phyloP scores from a whole-genome alignment of 306 rosid species.

The Styphnolobium japonicum region DNA sequence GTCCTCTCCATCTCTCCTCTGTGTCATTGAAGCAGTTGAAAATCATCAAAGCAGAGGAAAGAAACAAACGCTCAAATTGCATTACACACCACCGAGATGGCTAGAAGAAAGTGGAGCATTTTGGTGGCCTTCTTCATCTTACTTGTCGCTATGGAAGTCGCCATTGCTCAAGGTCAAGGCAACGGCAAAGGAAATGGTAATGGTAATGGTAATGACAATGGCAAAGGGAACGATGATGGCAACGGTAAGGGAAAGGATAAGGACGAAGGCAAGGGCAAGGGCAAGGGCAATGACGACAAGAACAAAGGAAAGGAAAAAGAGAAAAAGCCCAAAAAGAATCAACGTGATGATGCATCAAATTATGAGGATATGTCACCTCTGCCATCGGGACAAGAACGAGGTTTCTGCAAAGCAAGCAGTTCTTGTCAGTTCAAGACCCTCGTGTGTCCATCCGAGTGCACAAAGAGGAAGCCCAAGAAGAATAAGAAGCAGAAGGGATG shows the following conservation, averaged over 20 bases:
- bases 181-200: neutral
- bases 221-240: neutral
- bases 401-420: conserved; percentile 41
- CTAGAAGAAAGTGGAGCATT: conserved; percentile 27
- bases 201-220: neutral
- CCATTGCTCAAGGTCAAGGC: conserved; percentile 39
- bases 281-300: neutral
- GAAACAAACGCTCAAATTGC: neutral
- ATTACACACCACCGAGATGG: conserved; percentile 38
- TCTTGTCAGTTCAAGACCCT: conserved; percentile 48
- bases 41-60: conserved; percentile 27
- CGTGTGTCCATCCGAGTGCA: conserved; percentile 56
- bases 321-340: neutral
- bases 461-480: conserved; percentile 62
- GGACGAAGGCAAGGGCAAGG: neutral
- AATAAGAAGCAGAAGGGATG: conserved; percentile 73
- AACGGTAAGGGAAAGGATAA: neutral
- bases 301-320: neutral
- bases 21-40: conserved; percentile 8
- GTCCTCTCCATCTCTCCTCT: conserved; percentile 17
- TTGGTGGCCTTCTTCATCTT: conserved; percentile 41
- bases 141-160: conserved; percentile 40
- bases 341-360: conserved; percentile 17
- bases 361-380: conserved; percentile 33
- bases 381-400: conserved; percentile 53